phyloP scores from a whole-genome alignment of 148 eudicot genomes.

The Rhododendron mucronatum region DNA sequence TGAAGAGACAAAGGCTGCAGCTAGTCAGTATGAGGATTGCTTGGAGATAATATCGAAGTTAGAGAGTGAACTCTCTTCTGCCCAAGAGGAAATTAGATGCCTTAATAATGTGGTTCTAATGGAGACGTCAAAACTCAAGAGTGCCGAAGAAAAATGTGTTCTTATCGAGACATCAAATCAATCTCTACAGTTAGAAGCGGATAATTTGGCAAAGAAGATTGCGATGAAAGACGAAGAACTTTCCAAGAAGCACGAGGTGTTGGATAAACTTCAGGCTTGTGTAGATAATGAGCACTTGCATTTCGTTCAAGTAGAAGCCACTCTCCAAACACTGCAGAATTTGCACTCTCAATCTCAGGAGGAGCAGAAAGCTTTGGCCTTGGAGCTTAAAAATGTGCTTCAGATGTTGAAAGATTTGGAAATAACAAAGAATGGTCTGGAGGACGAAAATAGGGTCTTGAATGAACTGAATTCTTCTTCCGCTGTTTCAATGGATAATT shows the following conservation, averaged over 20 bases:
- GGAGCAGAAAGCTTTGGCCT: slow-evolving; percentile 63
- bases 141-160: slow-evolving; percentile 51
- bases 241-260: slow-evolving; percentile 53
- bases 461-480: slow-evolving; percentile 43
- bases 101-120: slow-evolving; percentile 47
- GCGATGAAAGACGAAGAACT: slow-evolving; percentile 59
- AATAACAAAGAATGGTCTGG: slow-evolving; percentile 49
- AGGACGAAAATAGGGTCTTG: slow-evolving; percentile 59
- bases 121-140: slow-evolving; percentile 49
- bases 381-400: slow-evolving; percentile 71
- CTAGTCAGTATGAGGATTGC: slow-evolving; percentile 47
- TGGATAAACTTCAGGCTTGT: slow-evolving; percentile 52
- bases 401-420: slow-evolving; percentile 64
- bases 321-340: slow-evolving; percentile 53
- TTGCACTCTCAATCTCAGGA: slow-evolving; percentile 70
- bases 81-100: slow-evolving; percentile 46
- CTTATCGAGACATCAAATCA: slow-evolving; percentile 53
- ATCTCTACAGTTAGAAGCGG: slow-evolving; percentile 60
- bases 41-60: slow-evolving; percentile 56
- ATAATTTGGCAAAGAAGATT: slow-evolving; percentile 46
- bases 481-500: slow-evolving; percentile 37
- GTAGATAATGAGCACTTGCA: slow-evolving; percentile 54
- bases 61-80: slow-evolving; percentile 48
- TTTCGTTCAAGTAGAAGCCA: slow-evolving; percentile 61
- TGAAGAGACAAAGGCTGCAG: slow-evolving; percentile 51